Evolutionary conservation across 306 rosid species (phyloP).

Genomic region (Datisca glomerata): DNA sequence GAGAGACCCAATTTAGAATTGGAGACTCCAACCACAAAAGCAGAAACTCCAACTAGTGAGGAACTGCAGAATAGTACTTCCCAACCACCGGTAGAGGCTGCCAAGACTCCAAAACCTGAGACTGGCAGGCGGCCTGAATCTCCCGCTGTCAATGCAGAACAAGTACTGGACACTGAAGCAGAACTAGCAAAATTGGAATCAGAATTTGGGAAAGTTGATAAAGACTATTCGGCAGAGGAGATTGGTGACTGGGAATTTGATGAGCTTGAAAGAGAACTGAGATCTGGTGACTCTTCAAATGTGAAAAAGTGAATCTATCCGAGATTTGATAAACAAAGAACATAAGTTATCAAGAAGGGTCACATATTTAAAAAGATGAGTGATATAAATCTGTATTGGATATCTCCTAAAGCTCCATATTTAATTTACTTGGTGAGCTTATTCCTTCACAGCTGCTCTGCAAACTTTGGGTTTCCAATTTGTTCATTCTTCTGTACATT

Average conservation of each 20-base stretch:
- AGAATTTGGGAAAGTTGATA: slow-evolving; percentile 71
- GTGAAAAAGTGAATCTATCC: too few relatives aligned
- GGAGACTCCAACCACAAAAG: slow-evolving; percentile 51
- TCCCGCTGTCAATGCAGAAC: slow-evolving; percentile 31
- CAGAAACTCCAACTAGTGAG: slow-evolving; percentile 35
- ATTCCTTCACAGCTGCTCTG: too few relatives aligned
- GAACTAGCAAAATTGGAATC: slow-evolving; percentile 87
- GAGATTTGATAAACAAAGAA: too few relatives aligned
- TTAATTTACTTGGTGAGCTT: too few relatives aligned
- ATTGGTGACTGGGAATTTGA: slow-evolving; percentile 95
- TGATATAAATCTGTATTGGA: slow-evolving; percentile 20
- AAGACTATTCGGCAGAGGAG: slow-evolving; percentile 68
- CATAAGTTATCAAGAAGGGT: too few relatives aligned
- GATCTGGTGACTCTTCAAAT: slow-evolving; percentile 35
- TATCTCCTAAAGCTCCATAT: slow-evolving; percentile 15
- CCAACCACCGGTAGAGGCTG: slow-evolving; percentile 17
- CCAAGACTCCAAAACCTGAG: slow-evolving; percentile 18
- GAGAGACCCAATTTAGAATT: slow-evolving; percentile 80
- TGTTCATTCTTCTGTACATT: slow-evolving; percentile 55
- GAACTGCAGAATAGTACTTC: slow-evolving; percentile 21
- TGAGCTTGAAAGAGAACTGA: slow-evolving; percentile 84
- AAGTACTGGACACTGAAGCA: slow-evolving; percentile 47
- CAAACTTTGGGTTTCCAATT: slow-evolving; percentile 28
- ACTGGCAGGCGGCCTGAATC: slow-evolving; percentile 26
- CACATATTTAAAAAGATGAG: slow-evolving; percentile 3